phyloP scores from a whole-genome alignment of 1,139 yeast genomes.

The Debaryomyces psychrophilus region DNA sequence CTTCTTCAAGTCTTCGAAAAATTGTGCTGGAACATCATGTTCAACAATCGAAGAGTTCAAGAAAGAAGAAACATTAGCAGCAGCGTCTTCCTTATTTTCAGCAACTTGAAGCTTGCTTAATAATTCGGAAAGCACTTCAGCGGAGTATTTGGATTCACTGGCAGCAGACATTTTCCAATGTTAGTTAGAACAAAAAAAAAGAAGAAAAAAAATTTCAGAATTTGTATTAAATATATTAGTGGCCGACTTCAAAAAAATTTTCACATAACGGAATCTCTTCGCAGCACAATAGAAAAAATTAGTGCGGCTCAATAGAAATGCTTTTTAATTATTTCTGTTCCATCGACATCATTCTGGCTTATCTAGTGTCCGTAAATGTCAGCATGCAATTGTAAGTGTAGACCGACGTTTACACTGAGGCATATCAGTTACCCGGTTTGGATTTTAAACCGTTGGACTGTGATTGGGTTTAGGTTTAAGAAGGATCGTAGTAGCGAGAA shows the following conservation, averaged over 20 bases:
- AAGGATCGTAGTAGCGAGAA: background rate
- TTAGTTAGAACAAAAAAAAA: slow-evolving; percentile 21
- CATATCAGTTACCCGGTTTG: slow-evolving; percentile 4
- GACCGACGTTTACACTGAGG: slow-evolving; percentile 4
- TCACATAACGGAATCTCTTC: slow-evolving; percentile 14
- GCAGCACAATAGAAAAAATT: slow-evolving; percentile 12
- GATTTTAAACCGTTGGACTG: background rate
- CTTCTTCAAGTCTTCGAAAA: slow-evolving; percentile 75
- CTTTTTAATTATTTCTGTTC: slow-evolving; percentile 4
- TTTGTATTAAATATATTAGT: slow-evolving; percentile 8
- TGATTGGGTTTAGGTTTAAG: slow-evolving; percentile 1
- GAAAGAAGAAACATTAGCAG: slow-evolving; percentile 88
- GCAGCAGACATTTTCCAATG: slow-evolving; percentile 59
- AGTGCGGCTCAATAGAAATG: slow-evolving; percentile 12
- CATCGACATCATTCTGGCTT: slow-evolving; percentile 5
- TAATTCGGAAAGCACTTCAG: slow-evolving; percentile 90
- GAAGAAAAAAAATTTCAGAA: slow-evolving; percentile 11
- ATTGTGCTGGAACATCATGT: slow-evolving; percentile 94
- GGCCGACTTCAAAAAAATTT: slow-evolving; percentile 16
- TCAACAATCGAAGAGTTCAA: slow-evolving; percentile 96
- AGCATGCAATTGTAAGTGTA: slow-evolving; percentile 1
- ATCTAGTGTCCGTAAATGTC: slow-evolving; percentile 6
- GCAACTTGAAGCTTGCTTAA: slow-evolving; percentile 93
- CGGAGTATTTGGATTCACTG: slow-evolving; percentile 65
- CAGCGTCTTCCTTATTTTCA: slow-evolving; percentile 85